A percentile compares a stretch with the other conserved stretches of the same genome.
phyloP scores from a whole-genome alignment of 495 filamentous ascomycete genomes.

The Geopyxis carbonaria region DNA sequence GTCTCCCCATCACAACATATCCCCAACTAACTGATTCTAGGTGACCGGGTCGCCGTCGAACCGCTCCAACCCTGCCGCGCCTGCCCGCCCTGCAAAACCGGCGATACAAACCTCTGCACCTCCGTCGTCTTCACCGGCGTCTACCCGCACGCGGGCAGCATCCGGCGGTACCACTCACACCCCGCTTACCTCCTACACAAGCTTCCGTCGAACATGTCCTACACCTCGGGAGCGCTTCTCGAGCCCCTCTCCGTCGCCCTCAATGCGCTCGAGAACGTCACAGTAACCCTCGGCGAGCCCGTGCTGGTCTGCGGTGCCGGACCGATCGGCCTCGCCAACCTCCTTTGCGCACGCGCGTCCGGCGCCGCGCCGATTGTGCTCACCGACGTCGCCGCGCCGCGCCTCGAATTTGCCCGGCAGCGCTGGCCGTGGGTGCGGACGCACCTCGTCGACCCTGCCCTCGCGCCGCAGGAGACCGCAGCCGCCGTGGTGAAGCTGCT shows the following conservation, averaged over 20 bases:
- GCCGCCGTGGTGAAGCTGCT: slow-evolving; percentile 46
- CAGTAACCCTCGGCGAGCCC: slow-evolving; percentile 62
- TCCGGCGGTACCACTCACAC: slow-evolving; percentile 85
- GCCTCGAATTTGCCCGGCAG: slow-evolving; percentile 71
- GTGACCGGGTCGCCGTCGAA: slow-evolving; percentile 81
- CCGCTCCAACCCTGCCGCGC: slow-evolving; percentile 76
- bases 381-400: slow-evolving; percentile 77
- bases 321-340: slow-evolving; percentile 72
- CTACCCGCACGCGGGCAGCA: slow-evolving; percentile 66
- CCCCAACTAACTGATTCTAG: slow-evolving; percentile 56
- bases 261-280: slow-evolving; percentile 62
- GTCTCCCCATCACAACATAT: slow-evolving; percentile 55
- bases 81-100: slow-evolving; percentile 78
- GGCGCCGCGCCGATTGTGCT: slow-evolving; percentile 76
- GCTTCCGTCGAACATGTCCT: slow-evolving; percentile 65
- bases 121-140: slow-evolving; percentile 71
- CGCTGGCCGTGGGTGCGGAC: slow-evolving; percentile 56
- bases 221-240: slow-evolving; percentile 69
- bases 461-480: slow-evolving; percentile 52
- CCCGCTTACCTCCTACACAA: slow-evolving; percentile 85
- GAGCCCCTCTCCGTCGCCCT: slow-evolving; percentile 77
- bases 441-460: slow-evolving; percentile 51
- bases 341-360: slow-evolving; percentile 65
- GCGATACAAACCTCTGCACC: slow-evolving; percentile 83
- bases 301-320: slow-evolving; percentile 78